These are phyloP conservation scores for Euphrasia confusa DNA, from an alignment of 257 asterid species.

Conservation along the genomic window DNA sequence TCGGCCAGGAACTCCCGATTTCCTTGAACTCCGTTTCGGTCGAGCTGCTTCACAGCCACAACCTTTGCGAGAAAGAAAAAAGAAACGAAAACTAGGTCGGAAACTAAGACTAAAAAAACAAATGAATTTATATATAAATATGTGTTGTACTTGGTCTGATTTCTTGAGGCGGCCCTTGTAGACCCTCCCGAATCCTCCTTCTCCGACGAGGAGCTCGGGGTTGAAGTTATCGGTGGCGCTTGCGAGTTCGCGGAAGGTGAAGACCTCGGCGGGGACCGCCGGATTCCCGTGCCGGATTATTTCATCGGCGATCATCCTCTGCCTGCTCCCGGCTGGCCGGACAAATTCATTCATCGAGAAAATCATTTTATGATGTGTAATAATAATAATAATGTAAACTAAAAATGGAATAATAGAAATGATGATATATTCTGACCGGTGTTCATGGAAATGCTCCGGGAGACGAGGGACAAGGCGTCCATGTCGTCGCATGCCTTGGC, in stretches of 20 bases:
- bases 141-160: slow-evolving; percentile 55
- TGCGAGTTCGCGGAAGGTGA: slow-evolving; percentile 83
- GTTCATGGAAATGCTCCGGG: slow-evolving; percentile 54
- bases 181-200: slow-evolving; percentile 94
- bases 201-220: slow-evolving; percentile 72
- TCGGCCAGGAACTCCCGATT: slow-evolving; percentile 58
- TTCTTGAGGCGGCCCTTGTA: slow-evolving; percentile 71
- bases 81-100: neutral
- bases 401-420: too few relatives aligned
- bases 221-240: slow-evolving; percentile 71
- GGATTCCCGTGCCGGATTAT: slow-evolving; percentile 37
- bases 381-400: too few relatives aligned
- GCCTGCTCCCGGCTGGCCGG: slow-evolving; percentile 52
- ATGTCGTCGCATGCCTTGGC: slow-evolving; percentile 36
- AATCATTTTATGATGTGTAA: neutral
- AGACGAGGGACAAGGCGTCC: slow-evolving; percentile 37
- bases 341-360: too few relatives aligned
- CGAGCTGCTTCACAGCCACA: slow-evolving; percentile 62
- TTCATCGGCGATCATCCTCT: slow-evolving; percentile 57
- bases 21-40: slow-evolving; percentile 49
- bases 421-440: slow-evolving; percentile 29
- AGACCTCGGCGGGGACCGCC: slow-evolving; percentile 66
- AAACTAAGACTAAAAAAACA: neutral
- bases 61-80: slow-evolving; percentile 25
- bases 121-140: neutral